Conservation (phyloP, 768 basidiomycete genomes). For the Leccinum fibrillosum region DNA sequence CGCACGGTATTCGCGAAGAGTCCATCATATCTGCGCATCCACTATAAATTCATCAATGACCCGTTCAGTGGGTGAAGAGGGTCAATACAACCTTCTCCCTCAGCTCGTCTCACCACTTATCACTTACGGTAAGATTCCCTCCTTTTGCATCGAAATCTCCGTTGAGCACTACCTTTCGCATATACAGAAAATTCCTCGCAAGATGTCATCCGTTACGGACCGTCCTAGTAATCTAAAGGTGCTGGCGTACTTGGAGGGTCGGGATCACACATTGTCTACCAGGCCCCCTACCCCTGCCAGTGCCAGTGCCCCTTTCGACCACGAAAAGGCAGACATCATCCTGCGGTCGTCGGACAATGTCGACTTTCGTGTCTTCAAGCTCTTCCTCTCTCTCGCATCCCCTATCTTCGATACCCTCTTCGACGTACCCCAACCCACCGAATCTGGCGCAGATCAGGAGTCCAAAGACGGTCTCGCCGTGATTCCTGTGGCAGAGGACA, state of each 20-base stretch:
- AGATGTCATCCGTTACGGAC: neutral
- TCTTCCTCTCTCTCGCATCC: neutral
- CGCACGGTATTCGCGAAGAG: neutral
- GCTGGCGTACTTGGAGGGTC: too few species aligned
- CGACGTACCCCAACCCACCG: neutral
- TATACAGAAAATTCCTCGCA: neutral
- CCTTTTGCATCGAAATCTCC: neutral
- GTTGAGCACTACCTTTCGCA: neutral
- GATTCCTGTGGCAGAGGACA: neutral
- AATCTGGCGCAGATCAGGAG: neutral
- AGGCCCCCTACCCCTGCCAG: neutral
- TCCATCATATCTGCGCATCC: neutral
- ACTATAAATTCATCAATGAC: neutral
- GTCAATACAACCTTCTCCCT: neutral
- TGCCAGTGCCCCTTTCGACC: neutral
- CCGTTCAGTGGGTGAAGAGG: neutral
- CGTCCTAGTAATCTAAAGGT: neutral
- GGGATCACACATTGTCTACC: neutral
- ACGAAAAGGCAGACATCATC: neutral
- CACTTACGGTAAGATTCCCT: neutral
- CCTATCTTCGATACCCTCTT: neutral
- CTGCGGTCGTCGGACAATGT: neutral
- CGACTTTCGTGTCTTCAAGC: neutral
- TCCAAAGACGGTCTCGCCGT: neutral
- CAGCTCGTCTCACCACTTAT: neutral